Evolutionary conservation across 164 flowering plant genomes (phyloP).

Genomic region (Paratinospora sagittata): DNA sequence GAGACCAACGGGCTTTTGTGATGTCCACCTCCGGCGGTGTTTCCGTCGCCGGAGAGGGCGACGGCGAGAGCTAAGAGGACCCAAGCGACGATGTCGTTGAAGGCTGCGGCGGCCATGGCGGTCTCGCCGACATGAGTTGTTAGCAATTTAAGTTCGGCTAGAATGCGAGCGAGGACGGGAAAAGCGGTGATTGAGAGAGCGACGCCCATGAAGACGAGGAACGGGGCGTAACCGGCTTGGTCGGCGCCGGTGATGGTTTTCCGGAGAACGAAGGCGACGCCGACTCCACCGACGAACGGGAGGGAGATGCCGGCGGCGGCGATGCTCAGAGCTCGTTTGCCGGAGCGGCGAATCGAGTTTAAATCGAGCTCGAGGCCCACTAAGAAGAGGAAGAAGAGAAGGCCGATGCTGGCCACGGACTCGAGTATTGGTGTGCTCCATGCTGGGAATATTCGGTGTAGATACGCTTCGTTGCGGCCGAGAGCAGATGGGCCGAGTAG

Average conservation of each 20-base stretch:
- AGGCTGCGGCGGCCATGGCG: conserved; percentile 64
- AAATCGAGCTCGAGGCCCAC: conserved; percentile 62
- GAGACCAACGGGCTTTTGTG: conserved; percentile 36
- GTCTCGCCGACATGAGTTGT: conserved; percentile 48
- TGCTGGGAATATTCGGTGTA: conserved; percentile 39
- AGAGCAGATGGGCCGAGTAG: conserved; percentile 59
- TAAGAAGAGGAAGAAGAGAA: conserved; percentile 57
- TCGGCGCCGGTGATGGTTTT: conserved; percentile 28
- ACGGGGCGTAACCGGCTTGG: conserved; percentile 30
- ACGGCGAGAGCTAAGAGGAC: conserved; percentile 50
- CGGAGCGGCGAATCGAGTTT: conserved; percentile 39
- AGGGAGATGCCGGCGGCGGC: conserved; percentile 49
- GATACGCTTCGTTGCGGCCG: conserved; percentile 40
- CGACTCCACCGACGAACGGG: conserved; percentile 47
- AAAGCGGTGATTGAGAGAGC: conserved; percentile 11
- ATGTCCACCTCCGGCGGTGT: conserved; percentile 4
- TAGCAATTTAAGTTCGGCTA: conserved; percentile 58
- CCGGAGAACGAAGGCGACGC: conserved; percentile 35
- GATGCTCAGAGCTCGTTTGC: conserved; percentile 36
- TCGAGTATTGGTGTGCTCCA: conserved; percentile 54
- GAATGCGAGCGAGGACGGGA: conserved; percentile 51
- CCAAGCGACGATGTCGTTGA: conserved; percentile 69
- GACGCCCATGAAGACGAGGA: conserved; percentile 35
- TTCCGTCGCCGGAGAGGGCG: conserved; percentile 44
- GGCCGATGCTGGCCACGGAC: conserved; percentile 51